phyloP scores from a whole-genome alignment of 495 filamentous ascomycete genomes.

The Achaetomiella virescens region DNA sequence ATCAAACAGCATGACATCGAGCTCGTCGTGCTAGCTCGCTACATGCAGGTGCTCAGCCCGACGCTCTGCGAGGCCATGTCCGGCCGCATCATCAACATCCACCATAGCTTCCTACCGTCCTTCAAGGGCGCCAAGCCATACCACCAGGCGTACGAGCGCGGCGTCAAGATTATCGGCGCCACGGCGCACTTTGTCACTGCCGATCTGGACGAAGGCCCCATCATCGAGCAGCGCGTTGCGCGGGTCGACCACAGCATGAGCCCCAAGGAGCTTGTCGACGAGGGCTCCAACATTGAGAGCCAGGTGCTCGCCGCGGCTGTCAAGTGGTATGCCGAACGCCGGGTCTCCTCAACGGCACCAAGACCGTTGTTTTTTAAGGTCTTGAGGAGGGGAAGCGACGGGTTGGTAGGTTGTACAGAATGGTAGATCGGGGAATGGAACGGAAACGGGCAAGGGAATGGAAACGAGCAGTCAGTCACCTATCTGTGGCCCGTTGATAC shows the following conservation, averaged over 20 bases:
- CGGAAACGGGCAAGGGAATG: no score
- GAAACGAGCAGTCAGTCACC: no score
- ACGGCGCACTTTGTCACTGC: slow-evolving; percentile 73
- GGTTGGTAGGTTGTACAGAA: no score
- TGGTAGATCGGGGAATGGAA: no score
- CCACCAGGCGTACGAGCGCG: slow-evolving; percentile 70
- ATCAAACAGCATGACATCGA: slow-evolving; percentile 58
- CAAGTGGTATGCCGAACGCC: slow-evolving; percentile 65
- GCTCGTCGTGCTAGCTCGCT: slow-evolving; percentile 68
- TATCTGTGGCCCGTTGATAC: no score
- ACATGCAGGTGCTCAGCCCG: slow-evolving; percentile 76
- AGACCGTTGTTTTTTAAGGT: slow-evolving; percentile 66
- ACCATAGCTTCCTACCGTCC: slow-evolving; percentile 70
- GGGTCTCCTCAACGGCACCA: slow-evolving; percentile 66
- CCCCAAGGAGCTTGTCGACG: slow-evolving; percentile 62
- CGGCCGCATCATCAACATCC: slow-evolving; percentile 75
- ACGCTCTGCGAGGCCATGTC: slow-evolving; percentile 65
- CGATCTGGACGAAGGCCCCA: slow-evolving; percentile 70
- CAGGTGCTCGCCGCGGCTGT: slow-evolving; percentile 66
- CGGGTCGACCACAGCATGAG: slow-evolving; percentile 64
- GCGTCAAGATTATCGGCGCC: slow-evolving; percentile 75
- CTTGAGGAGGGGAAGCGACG: no score
- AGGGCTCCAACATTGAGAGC: slow-evolving; percentile 70
- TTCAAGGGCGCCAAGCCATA: slow-evolving; percentile 81
- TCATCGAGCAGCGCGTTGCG: slow-evolving; percentile 70